Evolutionary conservation across 2,329 filamentous ascomycete genomes (phyloP).

Genomic region (Dothistroma septosporum): DNA sequence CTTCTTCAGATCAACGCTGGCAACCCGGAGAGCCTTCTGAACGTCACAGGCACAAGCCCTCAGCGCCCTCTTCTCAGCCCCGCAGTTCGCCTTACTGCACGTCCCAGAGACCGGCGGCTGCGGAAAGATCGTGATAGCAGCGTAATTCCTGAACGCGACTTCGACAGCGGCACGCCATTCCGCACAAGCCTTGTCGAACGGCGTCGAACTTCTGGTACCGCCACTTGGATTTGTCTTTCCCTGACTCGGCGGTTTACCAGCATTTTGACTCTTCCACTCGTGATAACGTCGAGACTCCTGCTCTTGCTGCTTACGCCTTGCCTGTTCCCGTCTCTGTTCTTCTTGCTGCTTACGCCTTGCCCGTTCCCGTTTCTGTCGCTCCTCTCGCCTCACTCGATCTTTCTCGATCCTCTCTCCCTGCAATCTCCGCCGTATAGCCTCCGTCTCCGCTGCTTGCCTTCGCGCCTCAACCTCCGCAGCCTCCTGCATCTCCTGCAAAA

Average conservation of each 20-base stretch:
- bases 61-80: not conserved
- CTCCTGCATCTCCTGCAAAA: not conserved
- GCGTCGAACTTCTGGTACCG: not conserved
- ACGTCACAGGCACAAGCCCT: not conserved
- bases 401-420: not conserved
- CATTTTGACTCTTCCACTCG: not conserved
- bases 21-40: not conserved
- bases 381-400: not conserved
- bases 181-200: not conserved
- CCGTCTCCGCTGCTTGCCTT: not conserved
- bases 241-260: not conserved
- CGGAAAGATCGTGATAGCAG: not conserved
- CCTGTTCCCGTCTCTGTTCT: no score
- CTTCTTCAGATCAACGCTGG: conserved; percentile 7
- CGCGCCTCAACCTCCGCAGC: not conserved
- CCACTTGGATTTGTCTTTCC: not conserved
- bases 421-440: not conserved
- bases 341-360: not conserved
- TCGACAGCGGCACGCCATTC: not conserved
- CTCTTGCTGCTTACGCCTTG: not conserved
- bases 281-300: not conserved
- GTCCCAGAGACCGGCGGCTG: not conserved
- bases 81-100: not conserved
- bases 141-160: not conserved
- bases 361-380: not conserved